Conservation (phyloP, 2,329 filamentous ascomycete species). For the Aureobasidium sp. region DNA sequence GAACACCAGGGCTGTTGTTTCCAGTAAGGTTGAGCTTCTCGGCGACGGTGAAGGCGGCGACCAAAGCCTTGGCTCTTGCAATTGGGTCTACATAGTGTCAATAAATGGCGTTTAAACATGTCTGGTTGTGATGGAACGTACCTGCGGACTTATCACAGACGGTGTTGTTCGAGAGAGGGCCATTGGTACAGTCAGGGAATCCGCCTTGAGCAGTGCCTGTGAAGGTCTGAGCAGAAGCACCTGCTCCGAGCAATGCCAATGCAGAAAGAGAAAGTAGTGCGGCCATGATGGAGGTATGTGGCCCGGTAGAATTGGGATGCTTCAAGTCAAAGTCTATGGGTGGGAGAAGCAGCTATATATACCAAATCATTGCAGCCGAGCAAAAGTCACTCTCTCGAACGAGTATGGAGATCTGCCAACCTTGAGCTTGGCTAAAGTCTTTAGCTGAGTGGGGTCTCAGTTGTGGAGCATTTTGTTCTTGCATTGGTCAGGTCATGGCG, state of each 20-base stretch:
- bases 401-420: slow-evolving; percentile 7
- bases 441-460: neutral
- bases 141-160: slow-evolving; percentile 42
- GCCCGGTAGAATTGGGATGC: neutral
- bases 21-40: slow-evolving; percentile 50
- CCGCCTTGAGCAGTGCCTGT: slow-evolving; percentile 5
- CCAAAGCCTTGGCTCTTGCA: slow-evolving; percentile 39
- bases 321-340: neutral
- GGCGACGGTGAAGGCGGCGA: slow-evolving; percentile 42
- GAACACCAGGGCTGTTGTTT: slow-evolving; percentile 42
- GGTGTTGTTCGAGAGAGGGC: slow-evolving; percentile 40
- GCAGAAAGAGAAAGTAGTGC: slow-evolving; percentile 7
- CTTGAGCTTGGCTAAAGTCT: slow-evolving; percentile 13
- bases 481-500: neutral
- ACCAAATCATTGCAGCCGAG: neutral
- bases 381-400: neutral
- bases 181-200: slow-evolving; percentile 45
- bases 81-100: slow-evolving; percentile 20
- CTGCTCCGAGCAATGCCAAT: slow-evolving; percentile 8
- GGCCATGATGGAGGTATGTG: slow-evolving; percentile 1
- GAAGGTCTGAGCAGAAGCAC: slow-evolving; percentile 7
- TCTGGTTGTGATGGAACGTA: slow-evolving; percentile 15
- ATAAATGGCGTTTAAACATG: neutral
- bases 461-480: neutral
- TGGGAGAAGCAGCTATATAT: slow-evolving; percentile 8